Conservation (phyloP, 2,329 filamentous ascomycete genomes). For the Paraphoma sp. region DNA sequence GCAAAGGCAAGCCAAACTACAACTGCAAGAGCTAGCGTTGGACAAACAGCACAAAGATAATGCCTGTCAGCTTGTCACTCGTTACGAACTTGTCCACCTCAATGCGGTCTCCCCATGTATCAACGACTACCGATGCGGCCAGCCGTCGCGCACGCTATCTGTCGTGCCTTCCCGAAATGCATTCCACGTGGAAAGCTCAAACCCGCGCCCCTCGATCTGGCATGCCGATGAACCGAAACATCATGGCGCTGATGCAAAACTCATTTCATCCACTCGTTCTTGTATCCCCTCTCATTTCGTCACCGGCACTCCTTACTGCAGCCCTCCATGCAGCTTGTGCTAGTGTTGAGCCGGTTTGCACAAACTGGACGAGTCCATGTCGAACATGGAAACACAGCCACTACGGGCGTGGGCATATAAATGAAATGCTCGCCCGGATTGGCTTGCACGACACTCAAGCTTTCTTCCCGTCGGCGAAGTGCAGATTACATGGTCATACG, state of each 20-base stretch:
- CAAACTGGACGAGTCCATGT: conserved; percentile 10
- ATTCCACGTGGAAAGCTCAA: conserved; percentile 37
- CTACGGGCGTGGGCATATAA: conserved; percentile 19
- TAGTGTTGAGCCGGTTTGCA: conserved; percentile 13
- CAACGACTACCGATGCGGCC: conserved; percentile 11
- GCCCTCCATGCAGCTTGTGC: conserved; percentile 15
- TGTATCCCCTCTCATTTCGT: conserved; percentile 33
- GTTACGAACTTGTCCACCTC: background rate
- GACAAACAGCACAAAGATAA: no score
- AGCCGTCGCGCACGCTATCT: conserved; percentile 21
- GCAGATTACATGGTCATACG: conserved; percentile 25
- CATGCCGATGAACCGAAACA: conserved; percentile 22
- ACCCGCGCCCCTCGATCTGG: conserved; percentile 18
- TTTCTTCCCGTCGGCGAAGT: conserved; percentile 9
- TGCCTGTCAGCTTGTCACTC: no score
- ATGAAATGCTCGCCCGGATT: conserved; percentile 15
- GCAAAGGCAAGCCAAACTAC: background rate
- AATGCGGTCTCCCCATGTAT: conserved; percentile 3
- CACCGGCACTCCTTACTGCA: conserved; percentile 26
- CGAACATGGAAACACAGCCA: conserved; percentile 5
- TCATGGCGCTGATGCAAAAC: conserved; percentile 18
- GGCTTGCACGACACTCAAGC: conserved; percentile 17
- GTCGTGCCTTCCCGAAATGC: conserved; percentile 30
- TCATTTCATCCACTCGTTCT: conserved; percentile 29
- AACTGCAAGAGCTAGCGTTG: background rate